Percentiles rank a stretch among this genome's conserved stretches.
phyloP scores from a whole-genome alignment of 2,329 filamentous ascomycete genomes.

The Fusarium papillatum region DNA sequence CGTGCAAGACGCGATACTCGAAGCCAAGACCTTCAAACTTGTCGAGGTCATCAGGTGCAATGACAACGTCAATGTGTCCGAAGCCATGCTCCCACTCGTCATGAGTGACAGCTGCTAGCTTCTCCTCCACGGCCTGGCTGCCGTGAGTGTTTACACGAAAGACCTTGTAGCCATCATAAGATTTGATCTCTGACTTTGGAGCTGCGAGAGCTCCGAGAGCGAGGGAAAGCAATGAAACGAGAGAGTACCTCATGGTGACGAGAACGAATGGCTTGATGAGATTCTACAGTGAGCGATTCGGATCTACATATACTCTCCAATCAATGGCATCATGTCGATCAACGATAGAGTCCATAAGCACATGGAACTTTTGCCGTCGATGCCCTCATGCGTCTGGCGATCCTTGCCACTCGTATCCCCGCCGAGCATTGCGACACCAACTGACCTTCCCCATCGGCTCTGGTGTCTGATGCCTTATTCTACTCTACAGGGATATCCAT shows the following conservation, averaged over 20 bases:
- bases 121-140: slow-evolving; percentile 51
- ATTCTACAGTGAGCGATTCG: background rate
- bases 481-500: slow-evolving; percentile 7
- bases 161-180: slow-evolving; percentile 53
- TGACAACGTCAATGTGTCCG: slow-evolving; percentile 48
- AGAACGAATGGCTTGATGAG: slow-evolving; percentile 13
- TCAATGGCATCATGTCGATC: slow-evolving; percentile 3
- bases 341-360: background rate
- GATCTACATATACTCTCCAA: slow-evolving; percentile 13
- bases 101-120: slow-evolving; percentile 44
- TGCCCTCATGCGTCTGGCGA: slow-evolving; percentile 5
- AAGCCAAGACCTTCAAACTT: slow-evolving; percentile 47
- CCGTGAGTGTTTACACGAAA: slow-evolving; percentile 61
- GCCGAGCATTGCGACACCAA: slow-evolving; percentile 6
- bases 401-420: slow-evolving; percentile 11
- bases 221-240: slow-evolving; percentile 33
- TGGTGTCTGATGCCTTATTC: slow-evolving; percentile 7
- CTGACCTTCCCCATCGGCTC: slow-evolving; percentile 30
- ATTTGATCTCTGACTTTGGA: slow-evolving; percentile 29
- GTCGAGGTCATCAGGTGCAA: slow-evolving; percentile 45
- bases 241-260: slow-evolving; percentile 32
- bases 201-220: slow-evolving; percentile 32
- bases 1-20: slow-evolving; percentile 46
- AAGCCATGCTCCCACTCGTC: slow-evolving; percentile 38
- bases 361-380: slow-evolving; percentile 22